Conservation (phyloP, 192 early-diverging fungal genomes). For the Chytriomyces confervae region DNA sequence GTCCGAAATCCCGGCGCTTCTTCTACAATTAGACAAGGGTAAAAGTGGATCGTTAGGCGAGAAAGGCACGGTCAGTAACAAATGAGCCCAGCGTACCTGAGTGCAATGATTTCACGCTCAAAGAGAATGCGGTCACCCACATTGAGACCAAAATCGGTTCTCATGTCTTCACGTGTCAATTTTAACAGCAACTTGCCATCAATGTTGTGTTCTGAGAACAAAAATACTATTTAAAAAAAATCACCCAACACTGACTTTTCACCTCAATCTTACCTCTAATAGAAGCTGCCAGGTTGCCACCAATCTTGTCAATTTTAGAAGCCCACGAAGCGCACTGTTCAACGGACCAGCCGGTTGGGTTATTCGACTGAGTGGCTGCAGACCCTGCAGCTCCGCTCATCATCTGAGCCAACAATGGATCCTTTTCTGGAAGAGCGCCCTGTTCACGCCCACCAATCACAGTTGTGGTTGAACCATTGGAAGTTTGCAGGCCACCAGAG, state of each 20-base stretch:
- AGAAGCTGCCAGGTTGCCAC: not conserved
- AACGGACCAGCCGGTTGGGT: not conserved
- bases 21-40: not conserved
- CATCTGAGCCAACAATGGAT: not conserved
- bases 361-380: not conserved
- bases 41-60: no score
- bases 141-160: not conserved
- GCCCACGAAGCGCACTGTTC: not conserved
- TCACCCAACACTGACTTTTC: no score
- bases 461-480: not conserved
- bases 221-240: no score
- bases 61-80: no score
- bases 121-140: not conserved
- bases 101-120: not conserved
- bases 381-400: not conserved
- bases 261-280: not conserved
- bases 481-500: not conserved
- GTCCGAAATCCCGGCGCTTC: not conserved
- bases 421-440: not conserved
- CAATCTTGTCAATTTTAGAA: not conserved
- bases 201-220: not conserved
- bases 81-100: no score
- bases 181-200: not conserved
- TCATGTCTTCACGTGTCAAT: not conserved
- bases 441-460: not conserved